Percentiles rank a stretch among this genome's conserved stretches.
phyloP scores from a whole-genome alignment of 1,139 yeast genomes.

The Scheffersomyces parashehatae region DNA sequence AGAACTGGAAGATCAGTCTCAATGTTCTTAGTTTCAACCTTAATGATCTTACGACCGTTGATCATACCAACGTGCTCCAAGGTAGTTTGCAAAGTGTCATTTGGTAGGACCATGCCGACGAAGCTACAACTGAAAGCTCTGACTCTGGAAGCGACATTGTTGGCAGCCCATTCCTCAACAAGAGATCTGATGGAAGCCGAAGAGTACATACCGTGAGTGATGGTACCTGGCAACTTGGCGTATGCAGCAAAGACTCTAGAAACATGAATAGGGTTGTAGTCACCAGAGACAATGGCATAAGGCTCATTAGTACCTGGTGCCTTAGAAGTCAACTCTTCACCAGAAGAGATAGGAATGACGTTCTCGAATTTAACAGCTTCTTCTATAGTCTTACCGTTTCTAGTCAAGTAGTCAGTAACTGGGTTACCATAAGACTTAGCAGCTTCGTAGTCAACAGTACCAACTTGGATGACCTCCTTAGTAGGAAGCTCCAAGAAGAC shows the following conservation, averaged over 20 bases:
- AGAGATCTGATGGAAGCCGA: constrained; percentile 92
- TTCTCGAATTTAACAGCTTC: constrained; percentile 91
- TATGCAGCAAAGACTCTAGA: constrained; percentile 92
- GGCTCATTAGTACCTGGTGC: constrained; percentile 91
- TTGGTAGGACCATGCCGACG: constrained; percentile 97
- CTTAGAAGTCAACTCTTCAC: constrained; percentile 69
- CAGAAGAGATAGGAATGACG: constrained; percentile 82
- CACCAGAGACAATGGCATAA: constrained; percentile 97
- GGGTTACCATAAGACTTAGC: constrained; percentile 97
- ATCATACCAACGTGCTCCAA: constrained; percentile 98
- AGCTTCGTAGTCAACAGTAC: constrained; percentile 85
- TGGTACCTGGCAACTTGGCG: constrained; percentile 94
- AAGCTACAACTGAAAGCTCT: constrained; percentile 90
- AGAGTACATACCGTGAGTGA: constrained; percentile 98
- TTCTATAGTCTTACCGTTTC: constrained; percentile 93
- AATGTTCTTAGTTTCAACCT: constrained; percentile 83
- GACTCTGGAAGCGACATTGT: constrained; percentile 92
- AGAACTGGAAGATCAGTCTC: constrained; percentile 78
- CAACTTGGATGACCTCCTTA: constrained; percentile 86
- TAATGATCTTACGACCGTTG: constrained; percentile 95
- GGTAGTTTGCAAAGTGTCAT: constrained; percentile 82
- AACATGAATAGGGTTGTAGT: constrained; percentile 97
- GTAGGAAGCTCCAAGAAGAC: constrained; percentile 89
- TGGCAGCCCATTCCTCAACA: constrained; percentile 99
- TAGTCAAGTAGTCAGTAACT: constrained; percentile 85